A percentile compares a stretch with the other conserved stretches of the same genome.
phyloP scores from a whole-genome alignment of 1,139 yeast genomes.

The Scheffersomyces lignicola region DNA sequence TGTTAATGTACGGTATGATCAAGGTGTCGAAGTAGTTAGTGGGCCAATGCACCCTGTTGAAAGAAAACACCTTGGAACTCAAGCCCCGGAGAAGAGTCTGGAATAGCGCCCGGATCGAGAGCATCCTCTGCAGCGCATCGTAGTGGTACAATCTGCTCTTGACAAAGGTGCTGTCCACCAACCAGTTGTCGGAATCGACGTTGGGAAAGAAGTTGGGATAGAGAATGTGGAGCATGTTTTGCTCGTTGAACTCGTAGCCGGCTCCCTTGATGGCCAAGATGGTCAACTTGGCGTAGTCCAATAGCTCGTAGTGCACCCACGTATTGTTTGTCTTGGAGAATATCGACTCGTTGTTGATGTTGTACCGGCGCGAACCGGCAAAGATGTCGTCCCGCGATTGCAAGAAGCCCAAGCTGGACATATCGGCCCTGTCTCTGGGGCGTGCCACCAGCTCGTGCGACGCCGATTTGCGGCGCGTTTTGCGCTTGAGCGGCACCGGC shows the following conservation, averaged over 20 bases:
- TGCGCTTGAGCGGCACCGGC: not conserved
- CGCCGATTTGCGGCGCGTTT: slow-evolving; percentile 1
- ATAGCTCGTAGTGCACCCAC: slow-evolving; percentile 37
- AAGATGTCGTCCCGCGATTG: too few relatives aligned
- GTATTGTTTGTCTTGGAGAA: slow-evolving; percentile 26
- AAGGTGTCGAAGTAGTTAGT: slow-evolving; percentile 31
- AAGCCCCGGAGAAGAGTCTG: slow-evolving; percentile 19
- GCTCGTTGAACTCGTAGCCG: slow-evolving; percentile 38
- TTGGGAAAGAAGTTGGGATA: slow-evolving; percentile 50
- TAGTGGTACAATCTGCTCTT: slow-evolving; percentile 17
- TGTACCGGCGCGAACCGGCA: too few relatives aligned
- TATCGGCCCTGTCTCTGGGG: not conserved
- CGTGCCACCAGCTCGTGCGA: too few relatives aligned
- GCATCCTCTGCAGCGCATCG: slow-evolving; percentile 12
- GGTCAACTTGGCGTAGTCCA: slow-evolving; percentile 41
- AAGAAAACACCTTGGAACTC: slow-evolving; percentile 21
- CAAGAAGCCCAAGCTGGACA: too few relatives aligned
- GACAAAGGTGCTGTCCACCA: slow-evolving; percentile 22
- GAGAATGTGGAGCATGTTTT: slow-evolving; percentile 46
- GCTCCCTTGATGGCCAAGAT: slow-evolving; percentile 46
- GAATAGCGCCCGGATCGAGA: slow-evolving; percentile 19
- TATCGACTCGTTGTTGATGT: slow-evolving; percentile 9
- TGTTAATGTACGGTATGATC: slow-evolving; percentile 31
- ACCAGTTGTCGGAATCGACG: slow-evolving; percentile 46
- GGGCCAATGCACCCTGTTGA: slow-evolving; percentile 20